These are phyloP conservation scores for Claviceps lovelessii DNA, from an alignment of 2,329 filamentous ascomycete species.

Conservation along the genomic window DNA sequence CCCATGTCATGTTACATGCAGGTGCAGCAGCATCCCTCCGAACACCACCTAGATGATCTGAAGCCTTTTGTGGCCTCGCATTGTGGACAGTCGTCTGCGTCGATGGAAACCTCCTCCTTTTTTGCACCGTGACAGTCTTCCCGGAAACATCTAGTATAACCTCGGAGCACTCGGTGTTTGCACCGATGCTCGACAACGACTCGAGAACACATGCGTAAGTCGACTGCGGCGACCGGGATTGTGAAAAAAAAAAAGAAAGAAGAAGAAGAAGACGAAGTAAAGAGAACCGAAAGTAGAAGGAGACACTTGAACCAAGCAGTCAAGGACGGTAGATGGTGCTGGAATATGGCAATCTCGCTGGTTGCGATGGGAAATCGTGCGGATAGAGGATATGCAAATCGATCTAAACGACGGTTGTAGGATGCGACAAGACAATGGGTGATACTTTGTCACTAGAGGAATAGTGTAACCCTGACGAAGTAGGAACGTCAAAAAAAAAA, in stretches of 20 bases:
- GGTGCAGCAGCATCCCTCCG: constrained; percentile 18
- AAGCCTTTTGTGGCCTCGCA: constrained; percentile 19
- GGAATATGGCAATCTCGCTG: background rate
- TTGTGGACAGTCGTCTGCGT: constrained; percentile 20
- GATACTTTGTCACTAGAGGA: background rate
- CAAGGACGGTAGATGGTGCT: background rate
- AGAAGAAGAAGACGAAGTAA: background rate
- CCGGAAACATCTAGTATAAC: constrained; percentile 21
- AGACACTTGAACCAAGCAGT: background rate
- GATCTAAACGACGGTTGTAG: background rate
- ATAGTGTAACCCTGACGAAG: background rate
- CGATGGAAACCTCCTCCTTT: constrained; percentile 17
- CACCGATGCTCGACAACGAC: constrained; percentile 22
- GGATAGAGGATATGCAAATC: background rate
- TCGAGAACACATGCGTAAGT: constrained; percentile 19
- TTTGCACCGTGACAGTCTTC: constrained; percentile 16
- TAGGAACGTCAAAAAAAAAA: background rate
- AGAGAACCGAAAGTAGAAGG: background rate
- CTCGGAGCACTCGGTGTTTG: constrained; percentile 21
- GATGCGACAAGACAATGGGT: background rate
- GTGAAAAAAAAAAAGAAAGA: no score
- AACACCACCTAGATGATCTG: constrained; percentile 23
- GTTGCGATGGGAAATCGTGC: background rate
- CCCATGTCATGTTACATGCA: constrained; percentile 11
- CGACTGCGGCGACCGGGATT: background rate